A percentile compares a stretch with the other conserved stretches of the same genome.
Evolutionary conservation across 164 flowering plant species (phyloP).

Genomic region (Nymphaea thermarum): DNA sequence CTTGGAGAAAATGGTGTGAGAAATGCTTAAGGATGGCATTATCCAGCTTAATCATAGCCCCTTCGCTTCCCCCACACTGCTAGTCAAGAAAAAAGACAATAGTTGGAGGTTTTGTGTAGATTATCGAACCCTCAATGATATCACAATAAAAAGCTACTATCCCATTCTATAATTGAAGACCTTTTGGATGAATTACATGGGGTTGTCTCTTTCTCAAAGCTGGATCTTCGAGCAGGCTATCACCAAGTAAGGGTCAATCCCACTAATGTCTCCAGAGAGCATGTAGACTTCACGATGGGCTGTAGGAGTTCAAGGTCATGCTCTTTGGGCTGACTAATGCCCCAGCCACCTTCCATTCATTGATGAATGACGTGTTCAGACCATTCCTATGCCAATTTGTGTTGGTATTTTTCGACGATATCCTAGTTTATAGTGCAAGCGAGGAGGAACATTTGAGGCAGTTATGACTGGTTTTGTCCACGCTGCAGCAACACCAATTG

Average conservation of each 20-base stretch:
- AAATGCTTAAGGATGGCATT: background rate
- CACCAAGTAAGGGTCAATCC: background rate
- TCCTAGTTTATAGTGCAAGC: background rate
- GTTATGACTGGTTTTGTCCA: background rate
- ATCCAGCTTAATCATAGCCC: constrained; percentile 1
- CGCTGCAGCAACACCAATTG: background rate
- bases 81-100: background rate
- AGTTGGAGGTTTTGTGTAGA: background rate
- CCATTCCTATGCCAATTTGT: background rate
- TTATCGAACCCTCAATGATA: background rate
- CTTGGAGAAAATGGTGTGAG: constrained; percentile 1
- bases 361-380: background rate
- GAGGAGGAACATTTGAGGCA: background rate
- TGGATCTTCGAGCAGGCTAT: background rate
- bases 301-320: background rate
- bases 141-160: background rate
- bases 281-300: background rate
- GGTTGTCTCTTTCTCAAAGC: background rate
- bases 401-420: too few species aligned
- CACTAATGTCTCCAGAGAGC: background rate
- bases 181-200: background rate
- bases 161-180: background rate
- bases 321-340: background rate
- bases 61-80: background rate
- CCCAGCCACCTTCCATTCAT: background rate